A percentile compares a stretch with the other conserved stretches of the same genome.
Conservation (phyloP, 1,139 yeast species). For the Zygosaccharomyces sapae region DNA sequence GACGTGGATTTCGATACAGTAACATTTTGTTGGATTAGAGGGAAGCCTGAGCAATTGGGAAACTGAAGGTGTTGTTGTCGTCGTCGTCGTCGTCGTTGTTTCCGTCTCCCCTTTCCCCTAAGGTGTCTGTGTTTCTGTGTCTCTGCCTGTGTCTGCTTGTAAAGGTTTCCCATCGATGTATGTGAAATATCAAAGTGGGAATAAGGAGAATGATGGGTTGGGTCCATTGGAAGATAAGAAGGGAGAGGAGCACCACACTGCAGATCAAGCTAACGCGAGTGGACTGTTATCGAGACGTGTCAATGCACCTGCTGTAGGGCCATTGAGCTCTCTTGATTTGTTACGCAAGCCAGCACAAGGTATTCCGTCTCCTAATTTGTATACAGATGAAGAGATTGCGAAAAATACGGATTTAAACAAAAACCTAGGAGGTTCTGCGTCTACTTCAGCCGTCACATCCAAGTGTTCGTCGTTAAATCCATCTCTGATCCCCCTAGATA, state of each 20-base stretch:
- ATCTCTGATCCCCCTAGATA: conserved; percentile 3
- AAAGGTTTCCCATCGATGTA: neutral
- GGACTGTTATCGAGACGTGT: conserved; percentile 3
- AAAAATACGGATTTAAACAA: conserved; percentile 28
- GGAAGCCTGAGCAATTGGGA: too few species aligned
- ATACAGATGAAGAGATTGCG: conserved; percentile 21
- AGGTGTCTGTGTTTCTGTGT: too few species aligned
- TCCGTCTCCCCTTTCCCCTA: too few species aligned
- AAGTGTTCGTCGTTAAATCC: neutral
- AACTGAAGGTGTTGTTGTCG: too few species aligned
- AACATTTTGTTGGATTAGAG: too few species aligned
- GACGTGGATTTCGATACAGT: too few species aligned
- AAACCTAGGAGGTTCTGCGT: conserved; percentile 5
- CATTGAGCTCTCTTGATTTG: conserved; percentile 26
- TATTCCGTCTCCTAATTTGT: conserved; percentile 15
- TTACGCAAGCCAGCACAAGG: conserved; percentile 32
- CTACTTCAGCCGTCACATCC: conserved; percentile 1
- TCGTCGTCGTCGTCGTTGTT: too few species aligned
- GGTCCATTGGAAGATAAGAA: neutral
- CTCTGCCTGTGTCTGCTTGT: neutral
- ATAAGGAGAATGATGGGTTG: neutral
- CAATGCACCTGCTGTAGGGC: conserved; percentile 3
- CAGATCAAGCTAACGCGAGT: neutral
- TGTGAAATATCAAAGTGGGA: neutral
- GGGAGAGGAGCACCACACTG: neutral